Percentiles rank a stretch among this genome's conserved stretches.
These are phyloP conservation scores for Pyrrhoderma lamaoense DNA, from an alignment of 1,284 basidiomycete genomes.

Conservation along the genomic window DNA sequence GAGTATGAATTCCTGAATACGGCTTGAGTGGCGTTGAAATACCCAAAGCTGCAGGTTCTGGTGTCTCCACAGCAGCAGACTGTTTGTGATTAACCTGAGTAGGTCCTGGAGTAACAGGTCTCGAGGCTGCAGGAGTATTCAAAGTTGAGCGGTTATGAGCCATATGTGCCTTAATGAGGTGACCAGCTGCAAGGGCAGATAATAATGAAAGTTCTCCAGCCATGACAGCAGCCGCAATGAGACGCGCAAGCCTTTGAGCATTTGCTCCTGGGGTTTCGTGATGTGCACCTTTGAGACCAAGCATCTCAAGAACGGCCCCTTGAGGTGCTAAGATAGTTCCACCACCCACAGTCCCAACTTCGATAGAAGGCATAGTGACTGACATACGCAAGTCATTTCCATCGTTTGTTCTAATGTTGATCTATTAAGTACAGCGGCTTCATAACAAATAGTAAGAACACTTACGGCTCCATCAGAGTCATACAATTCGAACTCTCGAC, in stretches of 20 bases:
- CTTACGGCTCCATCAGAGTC: slow-evolving; percentile 95
- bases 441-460: slow-evolving; percentile 24
- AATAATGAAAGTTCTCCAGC: slow-evolving; percentile 89
- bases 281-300: slow-evolving; percentile 85
- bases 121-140: slow-evolving; percentile 57
- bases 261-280: slow-evolving; percentile 78
- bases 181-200: slow-evolving; percentile 86
- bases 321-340: slow-evolving; percentile 90
- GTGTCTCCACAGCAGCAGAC: slow-evolving; percentile 3
- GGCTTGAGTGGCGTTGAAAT: slow-evolving; percentile 11
- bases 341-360: slow-evolving; percentile 94
- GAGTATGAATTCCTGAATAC: slow-evolving; percentile 18
- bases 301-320: slow-evolving; percentile 85
- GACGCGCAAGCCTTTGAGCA: slow-evolving; percentile 77
- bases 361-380: slow-evolving; percentile 91
- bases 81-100: not conserved
- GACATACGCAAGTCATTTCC: slow-evolving; percentile 90
- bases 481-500: slow-evolving; percentile 99
- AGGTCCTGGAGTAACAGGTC: slow-evolving; percentile 54
- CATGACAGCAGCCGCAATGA: slow-evolving; percentile 89
- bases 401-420: slow-evolving; percentile 61
- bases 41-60: slow-evolving; percentile 6
- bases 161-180: slow-evolving; percentile 85
- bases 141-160: slow-evolving; percentile 72
- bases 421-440: slow-evolving; percentile 10